Percentiles rank a stretch among this genome's conserved stretches.
phyloP scores from a whole-genome alignment of 768 basidiomycete species.

The Cantharellus anzutake region DNA sequence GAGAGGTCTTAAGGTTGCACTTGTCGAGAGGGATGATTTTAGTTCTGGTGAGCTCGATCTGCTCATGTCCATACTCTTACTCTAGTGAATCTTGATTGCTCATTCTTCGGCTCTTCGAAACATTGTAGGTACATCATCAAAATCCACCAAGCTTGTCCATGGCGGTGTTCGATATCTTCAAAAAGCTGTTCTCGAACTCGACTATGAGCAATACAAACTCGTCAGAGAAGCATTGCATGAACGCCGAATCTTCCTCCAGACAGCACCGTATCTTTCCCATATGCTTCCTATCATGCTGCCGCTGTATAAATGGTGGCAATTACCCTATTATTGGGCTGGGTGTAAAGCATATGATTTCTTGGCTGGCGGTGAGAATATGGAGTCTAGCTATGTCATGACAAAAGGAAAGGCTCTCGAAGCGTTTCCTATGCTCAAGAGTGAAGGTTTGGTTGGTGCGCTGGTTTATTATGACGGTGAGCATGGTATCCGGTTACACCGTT shows the following conservation, averaged over 20 bases:
- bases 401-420: constrained; percentile 83
- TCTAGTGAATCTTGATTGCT: background rate
- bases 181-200: constrained; percentile 87
- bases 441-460: constrained; percentile 82
- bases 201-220: constrained; percentile 93
- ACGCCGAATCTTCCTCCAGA: constrained; percentile 82
- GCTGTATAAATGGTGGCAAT: constrained; percentile 96
- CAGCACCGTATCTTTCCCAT: constrained; percentile 77
- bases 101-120: background rate
- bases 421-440: constrained; percentile 89
- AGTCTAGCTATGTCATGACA: constrained; percentile 85
- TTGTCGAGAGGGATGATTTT: constrained; percentile 90
- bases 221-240: constrained; percentile 92
- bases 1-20: constrained; percentile 76
- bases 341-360: constrained; percentile 93
- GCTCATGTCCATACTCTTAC: background rate
- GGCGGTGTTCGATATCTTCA: constrained; percentile 96
- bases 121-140: constrained; percentile 69
- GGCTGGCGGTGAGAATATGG: constrained; percentile 95
- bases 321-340: constrained; percentile 89
- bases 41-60: constrained; percentile 40
- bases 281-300: constrained; percentile 98
- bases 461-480: constrained; percentile 88
- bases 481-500: background rate
- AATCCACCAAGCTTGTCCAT: constrained; percentile 96